Conservation (phyloP, 192 early-diverging fungal genomes). For the Mycoemilia scoparia region DNA sequence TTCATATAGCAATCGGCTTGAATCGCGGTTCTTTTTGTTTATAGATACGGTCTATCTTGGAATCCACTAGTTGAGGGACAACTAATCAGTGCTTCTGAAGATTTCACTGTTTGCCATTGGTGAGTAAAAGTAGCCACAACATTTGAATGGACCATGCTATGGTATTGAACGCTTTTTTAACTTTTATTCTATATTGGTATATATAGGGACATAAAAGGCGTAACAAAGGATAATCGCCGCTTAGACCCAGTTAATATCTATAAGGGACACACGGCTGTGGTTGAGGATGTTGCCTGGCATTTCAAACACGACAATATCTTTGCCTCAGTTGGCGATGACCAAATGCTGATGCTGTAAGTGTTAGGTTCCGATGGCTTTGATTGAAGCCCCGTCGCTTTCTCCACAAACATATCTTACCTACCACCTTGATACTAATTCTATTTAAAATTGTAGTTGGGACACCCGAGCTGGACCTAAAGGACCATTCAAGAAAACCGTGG, state of each 20-base stretch:
- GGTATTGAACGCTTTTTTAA: neutral
- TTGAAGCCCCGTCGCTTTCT: neutral
- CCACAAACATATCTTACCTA: slow-evolving; percentile 2
- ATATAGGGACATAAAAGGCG: slow-evolving; percentile 75
- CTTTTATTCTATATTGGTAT: slow-evolving; percentile 6
- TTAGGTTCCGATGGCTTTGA: too few species aligned
- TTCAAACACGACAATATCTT: slow-evolving; percentile 66
- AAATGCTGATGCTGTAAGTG: slow-evolving; percentile 73
- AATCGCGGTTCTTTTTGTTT: slow-evolving; percentile 47
- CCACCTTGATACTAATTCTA: slow-evolving; percentile 22
- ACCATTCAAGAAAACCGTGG: slow-evolving; percentile 53
- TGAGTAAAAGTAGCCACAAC: too few species aligned
- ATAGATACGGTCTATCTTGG: slow-evolving; percentile 94
- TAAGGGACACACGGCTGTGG: slow-evolving; percentile 72
- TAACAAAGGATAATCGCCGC: slow-evolving; percentile 51
- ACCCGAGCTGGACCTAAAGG: slow-evolving; percentile 49
- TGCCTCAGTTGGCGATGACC: slow-evolving; percentile 94
- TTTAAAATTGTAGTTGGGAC: too few species aligned
- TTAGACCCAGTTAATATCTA: slow-evolving; percentile 67
- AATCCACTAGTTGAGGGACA: slow-evolving; percentile 59
- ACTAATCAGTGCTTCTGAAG: slow-evolving; percentile 80
- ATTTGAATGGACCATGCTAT: neutral
- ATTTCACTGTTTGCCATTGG: slow-evolving; percentile 81
- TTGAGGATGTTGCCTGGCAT: slow-evolving; percentile 97
- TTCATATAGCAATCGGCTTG: neutral